Evolutionary conservation across 306 rosid genomes (phyloP).

Genomic region (Glycine soja): DNA sequence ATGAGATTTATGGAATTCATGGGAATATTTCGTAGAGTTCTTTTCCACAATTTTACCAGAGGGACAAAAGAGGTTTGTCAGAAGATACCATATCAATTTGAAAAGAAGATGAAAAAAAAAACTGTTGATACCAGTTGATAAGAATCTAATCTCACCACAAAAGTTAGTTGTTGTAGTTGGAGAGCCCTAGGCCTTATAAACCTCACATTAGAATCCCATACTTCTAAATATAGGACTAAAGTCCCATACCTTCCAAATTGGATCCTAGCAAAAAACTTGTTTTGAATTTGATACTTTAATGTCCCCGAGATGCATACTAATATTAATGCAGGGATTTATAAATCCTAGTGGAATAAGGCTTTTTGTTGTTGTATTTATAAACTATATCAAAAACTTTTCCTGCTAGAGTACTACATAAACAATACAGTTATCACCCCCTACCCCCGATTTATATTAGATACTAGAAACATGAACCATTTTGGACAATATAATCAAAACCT

Average conservation of each 20-base stretch:
- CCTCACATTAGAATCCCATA: no score
- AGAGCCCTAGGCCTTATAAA: no score
- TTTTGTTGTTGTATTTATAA: background rate
- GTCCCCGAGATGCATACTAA: constrained; percentile 5
- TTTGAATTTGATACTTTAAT: constrained; percentile 5
- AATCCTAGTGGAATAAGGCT: no score
- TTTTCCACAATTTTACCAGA: constrained; percentile 3
- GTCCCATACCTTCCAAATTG: no score
- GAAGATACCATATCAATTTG: constrained; percentile 10
- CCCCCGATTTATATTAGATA: background rate
- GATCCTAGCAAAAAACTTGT: no score
- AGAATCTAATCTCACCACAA: no score
- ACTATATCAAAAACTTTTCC: constrained; percentile 5
- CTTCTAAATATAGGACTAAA: no score
- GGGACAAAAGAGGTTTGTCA: background rate
- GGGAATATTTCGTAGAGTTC: background rate
- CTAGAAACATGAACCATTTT: constrained; percentile 25
- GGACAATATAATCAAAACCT: constrained; percentile 25
- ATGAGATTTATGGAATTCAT: background rate
- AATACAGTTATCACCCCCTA: background rate
- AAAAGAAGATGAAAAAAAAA: background rate
- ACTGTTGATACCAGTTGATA: no score
- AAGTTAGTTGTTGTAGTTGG: no score
- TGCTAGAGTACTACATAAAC: background rate
- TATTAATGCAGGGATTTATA: background rate